Evolutionary conservation across 1,284 basidiomycete species (phyloP).

Genomic region (Apiotrichum domesticum): DNA sequence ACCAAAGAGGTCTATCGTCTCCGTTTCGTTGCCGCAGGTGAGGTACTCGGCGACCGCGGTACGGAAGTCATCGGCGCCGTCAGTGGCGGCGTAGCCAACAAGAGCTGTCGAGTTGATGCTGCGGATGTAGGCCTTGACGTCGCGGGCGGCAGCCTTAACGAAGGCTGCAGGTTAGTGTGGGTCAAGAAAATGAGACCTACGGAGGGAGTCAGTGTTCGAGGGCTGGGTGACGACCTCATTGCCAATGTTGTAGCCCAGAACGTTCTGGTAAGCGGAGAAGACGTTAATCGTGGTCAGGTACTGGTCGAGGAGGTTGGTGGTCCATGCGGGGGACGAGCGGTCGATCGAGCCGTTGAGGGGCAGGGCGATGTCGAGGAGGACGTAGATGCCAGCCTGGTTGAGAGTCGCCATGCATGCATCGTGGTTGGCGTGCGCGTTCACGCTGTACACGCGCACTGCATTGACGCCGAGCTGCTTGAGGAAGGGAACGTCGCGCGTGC

Average conservation of each 20-base stretch:
- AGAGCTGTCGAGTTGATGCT: slow-evolving; percentile 64
- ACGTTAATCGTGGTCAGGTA: slow-evolving; percentile 71
- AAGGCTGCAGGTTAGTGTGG: slow-evolving; percentile 50
- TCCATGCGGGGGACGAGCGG: slow-evolving; percentile 68
- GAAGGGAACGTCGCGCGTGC: slow-evolving; percentile 70
- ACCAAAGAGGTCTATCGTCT: slow-evolving; percentile 77
- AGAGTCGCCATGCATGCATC: slow-evolving; percentile 77
- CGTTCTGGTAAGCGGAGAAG: slow-evolving; percentile 76
- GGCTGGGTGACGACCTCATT: slow-evolving; percentile 72
- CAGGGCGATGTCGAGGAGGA: slow-evolving; percentile 79
- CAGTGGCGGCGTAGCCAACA: slow-evolving; percentile 79
- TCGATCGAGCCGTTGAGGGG: slow-evolving; percentile 83
- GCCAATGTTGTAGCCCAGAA: slow-evolving; percentile 74
- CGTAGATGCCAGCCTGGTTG: slow-evolving; percentile 74
- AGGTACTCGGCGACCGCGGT: slow-evolving; percentile 71
- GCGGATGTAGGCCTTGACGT: slow-evolving; percentile 72
- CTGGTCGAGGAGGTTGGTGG: slow-evolving; percentile 70
- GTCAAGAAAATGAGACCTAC: slow-evolving; percentile 22
- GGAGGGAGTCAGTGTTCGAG: slow-evolving; percentile 59
- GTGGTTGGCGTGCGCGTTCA: slow-evolving; percentile 73
- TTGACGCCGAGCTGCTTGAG: slow-evolving; percentile 55
- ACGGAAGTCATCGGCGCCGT: slow-evolving; percentile 62
- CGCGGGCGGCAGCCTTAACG: slow-evolving; percentile 85
- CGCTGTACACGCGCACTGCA: slow-evolving; percentile 75
- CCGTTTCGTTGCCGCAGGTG: slow-evolving; percentile 66